Percentiles rank a stretch among this genome's conserved stretches.
These are phyloP conservation scores for Paecilomyces variotii DNA, from an alignment of 2,329 filamentous ascomycete genomes.

Conservation along the genomic window DNA sequence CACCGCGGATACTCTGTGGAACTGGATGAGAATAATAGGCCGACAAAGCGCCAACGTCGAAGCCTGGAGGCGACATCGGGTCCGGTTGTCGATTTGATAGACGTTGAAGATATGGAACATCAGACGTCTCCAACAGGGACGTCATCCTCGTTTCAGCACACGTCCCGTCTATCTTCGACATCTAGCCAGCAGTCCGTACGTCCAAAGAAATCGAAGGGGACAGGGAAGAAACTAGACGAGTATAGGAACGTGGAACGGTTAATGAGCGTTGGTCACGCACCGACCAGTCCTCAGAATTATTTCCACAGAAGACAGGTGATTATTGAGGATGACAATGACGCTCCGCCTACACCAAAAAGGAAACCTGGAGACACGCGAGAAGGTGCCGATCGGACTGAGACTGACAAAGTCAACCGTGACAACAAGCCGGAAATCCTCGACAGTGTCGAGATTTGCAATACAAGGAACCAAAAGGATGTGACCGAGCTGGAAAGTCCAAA, in stretches of 20 bases:
- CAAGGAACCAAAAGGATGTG: neutral
- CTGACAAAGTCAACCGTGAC: neutral
- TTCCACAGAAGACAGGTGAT: conserved; percentile 4
- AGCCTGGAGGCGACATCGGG: conserved; percentile 4
- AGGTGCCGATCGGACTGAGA: neutral
- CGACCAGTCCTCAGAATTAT: neutral
- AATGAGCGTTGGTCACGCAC: conserved; percentile 3
- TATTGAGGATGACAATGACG: conserved; percentile 11
- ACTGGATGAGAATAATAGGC: conserved; percentile 13
- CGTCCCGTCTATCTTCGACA: conserved; percentile 12
- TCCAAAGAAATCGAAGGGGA: neutral
- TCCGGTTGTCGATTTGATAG: conserved; percentile 8
- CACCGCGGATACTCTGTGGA: conserved; percentile 6
- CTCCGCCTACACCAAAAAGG: conserved; percentile 13
- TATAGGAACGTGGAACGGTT: conserved; percentile 15
- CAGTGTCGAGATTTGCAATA: conserved; percentile 11
- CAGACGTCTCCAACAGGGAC: conserved; percentile 1
- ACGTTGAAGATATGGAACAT: conserved; percentile 11
- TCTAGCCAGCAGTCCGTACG: conserved; percentile 12
- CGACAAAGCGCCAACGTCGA: conserved; percentile 22
- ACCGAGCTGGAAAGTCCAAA: neutral
- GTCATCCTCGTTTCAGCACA: conserved; percentile 4
- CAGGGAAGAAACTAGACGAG: conserved; percentile 7
- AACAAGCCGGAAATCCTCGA: conserved; percentile 5
- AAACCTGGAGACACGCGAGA: neutral